Evolutionary conservation across 2,329 filamentous ascomycete species (phyloP).

Genomic region (Colletotrichum godetiae): DNA sequence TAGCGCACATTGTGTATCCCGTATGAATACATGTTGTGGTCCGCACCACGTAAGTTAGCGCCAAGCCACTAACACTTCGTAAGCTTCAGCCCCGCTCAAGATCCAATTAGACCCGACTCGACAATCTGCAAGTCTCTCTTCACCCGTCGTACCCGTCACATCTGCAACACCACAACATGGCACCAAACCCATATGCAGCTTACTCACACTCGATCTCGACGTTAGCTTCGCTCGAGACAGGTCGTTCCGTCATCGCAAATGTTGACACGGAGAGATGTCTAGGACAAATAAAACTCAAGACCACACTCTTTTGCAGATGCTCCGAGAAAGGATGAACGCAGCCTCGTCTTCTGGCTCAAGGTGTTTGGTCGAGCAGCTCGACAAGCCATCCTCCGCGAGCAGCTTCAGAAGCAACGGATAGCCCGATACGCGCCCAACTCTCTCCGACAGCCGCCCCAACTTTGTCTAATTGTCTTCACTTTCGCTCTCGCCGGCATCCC

Average conservation of each 20-base stretch:
- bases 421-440: neutral
- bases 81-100: conserved; percentile 14
- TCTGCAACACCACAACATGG: conserved; percentile 3
- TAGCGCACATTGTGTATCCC: neutral
- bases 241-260: neutral
- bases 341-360: neutral
- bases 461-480: conserved; percentile 12
- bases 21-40: neutral
- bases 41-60: conserved; percentile 1
- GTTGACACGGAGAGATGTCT: neutral
- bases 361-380: neutral
- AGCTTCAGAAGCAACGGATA: conserved; percentile 10
- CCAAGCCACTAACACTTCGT: conserved; percentile 28
- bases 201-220: neutral
- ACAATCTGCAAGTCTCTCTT: conserved; percentile 14
- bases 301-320: neutral
- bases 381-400: conserved; percentile 3
- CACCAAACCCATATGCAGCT: neutral
- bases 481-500: conserved; percentile 19
- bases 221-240: neutral
- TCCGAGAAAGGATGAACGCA: conserved; percentile 21
- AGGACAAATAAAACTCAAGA: neutral
- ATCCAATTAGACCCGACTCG: conserved; percentile 12
- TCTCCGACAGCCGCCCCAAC: conserved; percentile 1
- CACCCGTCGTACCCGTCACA: neutral